These are phyloP conservation scores for Cutaneotrichosporon daszewskae DNA, from an alignment of 1,284 basidiomycete species.

Conservation along the genomic window DNA sequence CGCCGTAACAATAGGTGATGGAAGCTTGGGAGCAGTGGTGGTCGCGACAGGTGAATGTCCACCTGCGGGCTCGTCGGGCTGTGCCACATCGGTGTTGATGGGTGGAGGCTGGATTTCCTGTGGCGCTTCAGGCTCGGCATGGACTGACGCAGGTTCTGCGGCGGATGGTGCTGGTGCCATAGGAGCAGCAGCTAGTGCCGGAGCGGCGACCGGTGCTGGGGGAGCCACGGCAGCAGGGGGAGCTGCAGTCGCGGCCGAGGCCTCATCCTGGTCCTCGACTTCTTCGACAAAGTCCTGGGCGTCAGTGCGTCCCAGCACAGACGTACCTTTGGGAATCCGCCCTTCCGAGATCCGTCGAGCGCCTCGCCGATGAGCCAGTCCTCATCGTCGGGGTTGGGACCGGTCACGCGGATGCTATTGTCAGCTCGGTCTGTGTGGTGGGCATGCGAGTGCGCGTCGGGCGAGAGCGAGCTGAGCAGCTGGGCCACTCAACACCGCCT, in stretches of 20 bases:
- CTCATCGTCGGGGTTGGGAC: conserved; percentile 43
- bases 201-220: conserved; percentile 1
- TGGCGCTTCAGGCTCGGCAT: not conserved
- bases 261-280: not conserved
- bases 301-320: conserved; percentile 4
- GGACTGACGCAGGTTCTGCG: not conserved
- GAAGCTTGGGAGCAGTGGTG: not conserved
- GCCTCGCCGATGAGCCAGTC: conserved; percentile 46
- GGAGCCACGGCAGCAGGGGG: conserved; percentile 35
- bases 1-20: not conserved
- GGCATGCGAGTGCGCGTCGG: no score
- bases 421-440: conserved; percentile 4
- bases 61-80: no score
- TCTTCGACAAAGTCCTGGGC: conserved; percentile 36
- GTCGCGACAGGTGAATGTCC: not conserved
- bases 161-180: not conserved
- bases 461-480: no score
- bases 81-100: no score
- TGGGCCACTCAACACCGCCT: no score
- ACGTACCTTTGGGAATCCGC: conserved; percentile 46
- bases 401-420: conserved; percentile 44
- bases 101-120: no score
- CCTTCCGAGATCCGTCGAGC: conserved; percentile 39
- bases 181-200: not conserved
- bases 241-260: conserved; percentile 48